Evolutionary conservation across 306 rosid genomes (phyloP).

Genomic region (Pyrus communis): DNA sequence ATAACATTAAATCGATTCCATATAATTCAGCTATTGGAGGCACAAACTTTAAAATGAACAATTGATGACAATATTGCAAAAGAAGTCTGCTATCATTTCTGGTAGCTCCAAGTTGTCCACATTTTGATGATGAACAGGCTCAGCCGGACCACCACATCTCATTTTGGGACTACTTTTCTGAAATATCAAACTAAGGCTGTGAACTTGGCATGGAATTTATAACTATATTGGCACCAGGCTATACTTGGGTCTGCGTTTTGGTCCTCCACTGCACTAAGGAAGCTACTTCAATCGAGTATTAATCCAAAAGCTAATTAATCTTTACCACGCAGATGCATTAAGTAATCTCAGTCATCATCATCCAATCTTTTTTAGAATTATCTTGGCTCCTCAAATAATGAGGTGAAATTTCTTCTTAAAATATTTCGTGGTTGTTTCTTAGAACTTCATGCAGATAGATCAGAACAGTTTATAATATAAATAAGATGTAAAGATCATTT

Average conservation of each 20-base stretch:
- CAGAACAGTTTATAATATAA: neutral
- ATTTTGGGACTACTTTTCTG: neutral
- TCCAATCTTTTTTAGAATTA: neutral
- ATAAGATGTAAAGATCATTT: too few species aligned
- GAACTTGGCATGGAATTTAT: neutral
- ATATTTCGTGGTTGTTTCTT: neutral
- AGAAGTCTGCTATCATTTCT: slow-evolving; percentile 3
- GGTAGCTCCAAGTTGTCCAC: neutral
- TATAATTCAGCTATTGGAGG: neutral
- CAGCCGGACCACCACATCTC: neutral
- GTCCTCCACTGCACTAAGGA: neutral
- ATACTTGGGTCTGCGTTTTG: neutral
- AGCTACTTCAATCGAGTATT: neutral
- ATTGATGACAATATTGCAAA: neutral
- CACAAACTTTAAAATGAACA: neutral
- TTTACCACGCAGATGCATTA: slow-evolving; percentile 31
- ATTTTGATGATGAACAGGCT: neutral
- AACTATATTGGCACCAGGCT: neutral
- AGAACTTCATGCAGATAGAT: neutral
- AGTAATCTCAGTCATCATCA: slow-evolving; percentile 1
- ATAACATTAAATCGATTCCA: too few species aligned
- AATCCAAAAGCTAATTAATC: neutral
- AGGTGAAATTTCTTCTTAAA: neutral
- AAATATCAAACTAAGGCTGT: neutral
- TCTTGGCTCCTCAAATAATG: neutral